phyloP scores from a whole-genome alignment of 257 asterid genomes.

The Solanum pinnatisectum region DNA sequence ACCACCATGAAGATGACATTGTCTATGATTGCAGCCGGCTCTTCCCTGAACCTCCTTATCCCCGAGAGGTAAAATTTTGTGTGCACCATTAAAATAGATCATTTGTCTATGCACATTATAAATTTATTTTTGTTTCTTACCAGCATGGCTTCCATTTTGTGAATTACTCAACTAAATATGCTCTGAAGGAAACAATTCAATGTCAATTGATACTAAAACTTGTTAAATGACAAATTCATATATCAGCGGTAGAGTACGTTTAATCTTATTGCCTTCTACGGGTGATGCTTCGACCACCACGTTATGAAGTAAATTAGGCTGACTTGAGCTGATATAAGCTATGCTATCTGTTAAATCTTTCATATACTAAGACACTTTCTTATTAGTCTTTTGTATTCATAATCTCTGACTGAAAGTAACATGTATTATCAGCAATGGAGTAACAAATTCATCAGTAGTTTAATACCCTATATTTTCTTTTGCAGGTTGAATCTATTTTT shows the following conservation, averaged over 20 bases:
- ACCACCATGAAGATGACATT: conserved; percentile 77
- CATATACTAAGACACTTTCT: neutral
- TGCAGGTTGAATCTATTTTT: neutral
- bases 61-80: conserved; percentile 63
- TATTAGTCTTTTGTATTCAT: neutral
- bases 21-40: conserved; percentile 86
- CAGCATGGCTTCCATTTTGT: neutral
- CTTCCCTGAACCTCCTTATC: conserved; percentile 97
- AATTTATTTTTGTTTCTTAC: neutral
- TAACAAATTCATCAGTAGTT: too few species aligned
- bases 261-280: neutral
- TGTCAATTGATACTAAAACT: neutral
- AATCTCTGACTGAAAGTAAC: neutral
- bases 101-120: neutral
- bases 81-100: neutral
- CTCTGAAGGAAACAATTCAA: neutral
- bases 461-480: too few species aligned
- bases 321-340: neutral
- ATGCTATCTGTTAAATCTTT: neutral
- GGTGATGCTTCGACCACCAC: neutral
- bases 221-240: neutral
- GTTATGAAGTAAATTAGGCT: neutral
- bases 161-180: neutral
- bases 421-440: neutral
- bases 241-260: neutral